Conservation (phyloP, 2,329 filamentous ascomycete species). For the Dryadomyces quercivorus region DNA sequence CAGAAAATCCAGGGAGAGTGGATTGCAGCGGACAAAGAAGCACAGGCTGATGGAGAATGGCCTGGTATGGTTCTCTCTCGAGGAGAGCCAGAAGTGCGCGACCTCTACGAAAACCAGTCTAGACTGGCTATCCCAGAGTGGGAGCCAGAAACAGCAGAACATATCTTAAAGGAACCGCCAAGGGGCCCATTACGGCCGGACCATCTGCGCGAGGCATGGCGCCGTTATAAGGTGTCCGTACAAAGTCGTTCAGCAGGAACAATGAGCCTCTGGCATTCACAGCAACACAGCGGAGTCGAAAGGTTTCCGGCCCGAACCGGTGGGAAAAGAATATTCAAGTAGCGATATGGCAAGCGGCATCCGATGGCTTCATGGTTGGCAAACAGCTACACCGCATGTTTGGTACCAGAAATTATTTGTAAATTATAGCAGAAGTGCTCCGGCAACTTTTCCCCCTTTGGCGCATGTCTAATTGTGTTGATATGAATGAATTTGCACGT, state of each 20-base stretch:
- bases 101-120: conserved; percentile 21
- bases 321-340: conserved; percentile 37
- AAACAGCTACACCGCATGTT: too few relatives aligned
- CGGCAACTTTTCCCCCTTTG: too few relatives aligned
- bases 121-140: conserved; percentile 15
- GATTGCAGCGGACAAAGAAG: conserved; percentile 44
- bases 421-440: too few relatives aligned
- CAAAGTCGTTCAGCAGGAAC: conserved; percentile 53
- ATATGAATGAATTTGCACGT: too few relatives aligned
- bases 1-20: conserved; percentile 61
- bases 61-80: conserved; percentile 15
- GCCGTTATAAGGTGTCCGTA: conserved; percentile 50
- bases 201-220: conserved; percentile 60
- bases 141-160: conserved; percentile 17
- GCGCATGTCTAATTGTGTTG: too few relatives aligned
- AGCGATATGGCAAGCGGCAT: background rate
- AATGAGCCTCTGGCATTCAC: conserved; percentile 47
- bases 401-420: too few relatives aligned
- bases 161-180: conserved; percentile 22
- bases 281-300: conserved; percentile 47
- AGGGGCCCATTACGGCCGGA: conserved; percentile 57
- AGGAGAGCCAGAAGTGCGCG: conserved; percentile 16
- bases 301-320: conserved; percentile 43
- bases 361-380: too few relatives aligned
- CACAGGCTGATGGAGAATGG: conserved; percentile 35